These are phyloP conservation scores for Boletus sp. DNA, from an alignment of 768 basidiomycete genomes.

Conservation along the genomic window DNA sequence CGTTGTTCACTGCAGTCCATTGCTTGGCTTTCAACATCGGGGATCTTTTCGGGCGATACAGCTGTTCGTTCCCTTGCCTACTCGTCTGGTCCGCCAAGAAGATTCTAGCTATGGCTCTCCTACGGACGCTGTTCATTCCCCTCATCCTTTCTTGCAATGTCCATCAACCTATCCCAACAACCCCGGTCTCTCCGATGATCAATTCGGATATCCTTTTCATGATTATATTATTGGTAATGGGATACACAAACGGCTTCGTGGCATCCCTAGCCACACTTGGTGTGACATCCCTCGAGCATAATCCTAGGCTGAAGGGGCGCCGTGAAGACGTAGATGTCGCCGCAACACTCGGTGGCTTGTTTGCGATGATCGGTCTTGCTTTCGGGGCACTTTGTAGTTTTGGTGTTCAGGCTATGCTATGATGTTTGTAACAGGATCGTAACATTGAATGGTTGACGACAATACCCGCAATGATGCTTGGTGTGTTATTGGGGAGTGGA, in stretches of 20 bases:
- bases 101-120: neutral
- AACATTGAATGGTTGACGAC: neutral
- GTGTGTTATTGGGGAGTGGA: neutral
- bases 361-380: slow-evolving; percentile 69
- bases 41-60: neutral
- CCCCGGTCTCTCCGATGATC: slow-evolving; percentile 43
- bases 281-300: slow-evolving; percentile 77
- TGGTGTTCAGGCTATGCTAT: slow-evolving; percentile 65
- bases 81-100: neutral
- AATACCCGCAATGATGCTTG: neutral
- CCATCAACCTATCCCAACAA: neutral
- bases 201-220: slow-evolving; percentile 75
- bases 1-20: neutral
- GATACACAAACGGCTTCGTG: slow-evolving; percentile 49
- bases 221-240: slow-evolving; percentile 65
- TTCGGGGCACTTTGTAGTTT: slow-evolving; percentile 80
- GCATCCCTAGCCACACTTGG: slow-evolving; percentile 69
- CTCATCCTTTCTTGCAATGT: neutral
- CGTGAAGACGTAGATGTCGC: slow-evolving; percentile 81
- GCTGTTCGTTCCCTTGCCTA: neutral
- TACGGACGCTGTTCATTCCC: neutral
- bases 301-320: slow-evolving; percentile 63
- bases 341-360: slow-evolving; percentile 78
- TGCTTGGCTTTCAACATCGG: neutral
- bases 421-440: slow-evolving; percentile 27